phyloP scores from a whole-genome alignment of 495 filamentous ascomycete genomes.

The Tuber calosporum region DNA sequence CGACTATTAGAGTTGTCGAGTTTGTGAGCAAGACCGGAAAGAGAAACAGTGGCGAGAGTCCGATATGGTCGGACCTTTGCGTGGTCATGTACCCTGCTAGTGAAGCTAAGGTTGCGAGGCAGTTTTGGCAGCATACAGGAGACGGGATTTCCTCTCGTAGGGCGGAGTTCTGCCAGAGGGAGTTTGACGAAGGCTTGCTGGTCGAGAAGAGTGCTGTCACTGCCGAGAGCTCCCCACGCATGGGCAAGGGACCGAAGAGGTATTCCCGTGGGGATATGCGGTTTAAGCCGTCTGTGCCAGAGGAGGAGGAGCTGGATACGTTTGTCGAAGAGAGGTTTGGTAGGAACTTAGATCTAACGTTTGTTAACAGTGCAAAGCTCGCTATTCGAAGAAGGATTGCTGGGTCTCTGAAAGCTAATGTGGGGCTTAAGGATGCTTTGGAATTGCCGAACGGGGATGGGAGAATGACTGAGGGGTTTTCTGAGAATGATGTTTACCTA shows the following conservation, averaged over 20 bases:
- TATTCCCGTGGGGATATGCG: slow-evolving; percentile 23
- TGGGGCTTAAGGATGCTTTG: slow-evolving; percentile 49
- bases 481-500: slow-evolving; percentile 82
- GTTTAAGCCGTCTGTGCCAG: slow-evolving; percentile 29
- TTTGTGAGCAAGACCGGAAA: slow-evolving; percentile 54
- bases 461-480: slow-evolving; percentile 59
- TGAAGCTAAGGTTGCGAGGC: slow-evolving; percentile 63
- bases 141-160: slow-evolving; percentile 87
- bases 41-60: slow-evolving; percentile 41
- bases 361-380: slow-evolving; percentile 72
- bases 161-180: slow-evolving; percentile 74
- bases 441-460: slow-evolving; percentile 38
- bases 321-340: slow-evolving; percentile 96
- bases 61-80: slow-evolving; percentile 54
- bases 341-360: slow-evolving; percentile 71
- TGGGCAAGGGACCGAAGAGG: slow-evolving; percentile 22
- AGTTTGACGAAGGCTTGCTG: slow-evolving; percentile 65
- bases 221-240: slow-evolving; percentile 17
- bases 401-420: slow-evolving; percentile 60
- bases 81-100: slow-evolving; percentile 65
- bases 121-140: slow-evolving; percentile 96
- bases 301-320: slow-evolving; percentile 45
- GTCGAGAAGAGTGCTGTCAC: slow-evolving; percentile 47
- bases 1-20: slow-evolving; percentile 58
- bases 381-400: slow-evolving; percentile 84